Base-by-base conservation (phyloP, 2,329 filamentous ascomycete species). In the Rhinocladiella mackenziei region DNA sequence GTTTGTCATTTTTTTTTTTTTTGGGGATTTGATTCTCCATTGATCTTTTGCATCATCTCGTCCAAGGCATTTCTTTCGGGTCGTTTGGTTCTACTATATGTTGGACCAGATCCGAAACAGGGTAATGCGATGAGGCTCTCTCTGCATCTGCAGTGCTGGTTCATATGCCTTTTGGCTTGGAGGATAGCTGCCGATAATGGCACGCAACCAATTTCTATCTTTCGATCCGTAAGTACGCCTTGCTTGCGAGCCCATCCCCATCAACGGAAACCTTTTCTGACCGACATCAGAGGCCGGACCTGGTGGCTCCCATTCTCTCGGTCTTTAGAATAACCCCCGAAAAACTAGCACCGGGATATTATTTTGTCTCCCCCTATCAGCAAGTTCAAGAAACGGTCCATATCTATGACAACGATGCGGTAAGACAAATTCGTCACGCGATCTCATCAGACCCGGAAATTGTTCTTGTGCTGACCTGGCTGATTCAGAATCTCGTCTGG, bases 331-430 rank as follows among this genome's bases (percentile, higher is more conserved):
- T 50, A 11, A 56, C 57, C 28, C 51, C 57, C 9, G 57, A 62
- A 10, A 64, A 62, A 37, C 56, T 66, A 33, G 63, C 62, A 9
- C 70, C 72, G 0, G 73, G 73, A 15, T 75, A 74, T 56, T 70
- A 74, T 32, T 75, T 75, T 49, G 59, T 75, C 32, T 68, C 69
- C 2, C 73, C 72, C 1, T 75, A 74, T 51, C 65, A 72, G 33
- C 65, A 69, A 25, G 56, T 67, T 43, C 72, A 74, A 48, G 66
- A 70, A 6, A 71, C 70, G 1, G 68, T 72, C 6, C 72, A 75
- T 53, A 75, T 75, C 17, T 75, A 73, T 53, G 72, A 75, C 55
- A 73, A 70, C 53, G 61, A 63, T 50, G 72, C 72, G 51, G 66
- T 69, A 63, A 37, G 61, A 15, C n/a, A n/a, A n/a, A n/a, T n/a